phyloP scores from a whole-genome alignment of 352 stramenopile species.

The Pythium vanterpoolii region DNA sequence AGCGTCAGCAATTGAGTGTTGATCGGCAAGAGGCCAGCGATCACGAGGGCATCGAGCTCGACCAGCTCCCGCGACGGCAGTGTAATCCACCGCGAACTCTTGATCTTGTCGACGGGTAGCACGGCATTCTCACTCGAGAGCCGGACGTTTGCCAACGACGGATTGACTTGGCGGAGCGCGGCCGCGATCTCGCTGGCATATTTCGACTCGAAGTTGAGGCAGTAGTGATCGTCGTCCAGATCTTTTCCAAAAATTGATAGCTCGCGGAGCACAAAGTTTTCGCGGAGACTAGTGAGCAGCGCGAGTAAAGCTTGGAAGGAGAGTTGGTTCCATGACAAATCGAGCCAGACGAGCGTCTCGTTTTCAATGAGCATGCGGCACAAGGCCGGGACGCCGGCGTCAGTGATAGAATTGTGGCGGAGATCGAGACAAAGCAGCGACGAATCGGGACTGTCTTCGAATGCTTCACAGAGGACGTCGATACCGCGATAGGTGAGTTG shows the following conservation, averaged over 20 bases:
- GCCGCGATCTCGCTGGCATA: conserved; percentile 43
- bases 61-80: conserved; percentile 33
- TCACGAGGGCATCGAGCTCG: conserved; percentile 61
- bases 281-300: conserved; percentile 39
- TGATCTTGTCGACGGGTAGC: conserved; percentile 59
- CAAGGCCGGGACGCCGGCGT: conserved; percentile 37
- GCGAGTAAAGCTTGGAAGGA: conserved; percentile 37
- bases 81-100: conserved; percentile 56
- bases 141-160: conserved; percentile 38
- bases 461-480: conserved; percentile 44
- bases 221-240: conserved; percentile 43
- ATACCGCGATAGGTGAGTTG: conserved; percentile 45
- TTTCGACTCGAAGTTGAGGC: conserved; percentile 55
- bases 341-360: conserved; percentile 59
- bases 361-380: conserved; percentile 56
- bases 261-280: conserved; percentile 58
- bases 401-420: conserved; percentile 48
- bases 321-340: conserved; percentile 68
- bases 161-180: conserved; percentile 48
- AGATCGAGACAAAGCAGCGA: conserved; percentile 57
- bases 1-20: conserved; percentile 56
- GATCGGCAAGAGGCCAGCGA: conserved; percentile 50
- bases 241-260: conserved; percentile 52
- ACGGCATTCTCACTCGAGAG: conserved; percentile 40
- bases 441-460: conserved; percentile 61